Evolutionary conservation across 257 asterid species (phyloP).

Genomic region (Solanum okadae): DNA sequence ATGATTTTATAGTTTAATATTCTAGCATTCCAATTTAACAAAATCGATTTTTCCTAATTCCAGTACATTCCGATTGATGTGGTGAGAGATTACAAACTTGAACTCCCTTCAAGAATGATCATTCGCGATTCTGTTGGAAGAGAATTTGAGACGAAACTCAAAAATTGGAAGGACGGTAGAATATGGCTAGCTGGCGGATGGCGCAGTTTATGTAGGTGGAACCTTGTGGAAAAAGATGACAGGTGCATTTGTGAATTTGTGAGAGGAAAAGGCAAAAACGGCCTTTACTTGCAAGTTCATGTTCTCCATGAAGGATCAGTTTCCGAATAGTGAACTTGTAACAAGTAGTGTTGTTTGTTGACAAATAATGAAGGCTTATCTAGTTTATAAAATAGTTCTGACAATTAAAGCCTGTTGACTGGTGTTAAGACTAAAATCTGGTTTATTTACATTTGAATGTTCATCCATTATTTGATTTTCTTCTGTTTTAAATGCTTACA

Average conservation of each 20-base stretch:
- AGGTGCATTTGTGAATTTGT: constrained; percentile 4
- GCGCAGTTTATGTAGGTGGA: neutral
- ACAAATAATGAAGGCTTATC: neutral
- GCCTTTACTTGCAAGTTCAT: neutral
- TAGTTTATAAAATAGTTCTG: neutral
- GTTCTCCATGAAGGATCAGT: neutral
- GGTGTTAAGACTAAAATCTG: neutral
- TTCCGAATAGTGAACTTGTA: neutral
- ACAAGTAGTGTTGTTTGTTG: neutral
- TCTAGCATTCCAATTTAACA: neutral
- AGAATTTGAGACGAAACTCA: neutral
- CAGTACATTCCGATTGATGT: constrained; percentile 5
- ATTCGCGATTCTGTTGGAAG: neutral
- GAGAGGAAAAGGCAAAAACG: neutral
- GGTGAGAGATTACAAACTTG: neutral
- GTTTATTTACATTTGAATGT: neutral
- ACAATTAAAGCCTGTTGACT: neutral
- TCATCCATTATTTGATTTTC: neutral
- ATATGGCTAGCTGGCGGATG: constrained; percentile 1
- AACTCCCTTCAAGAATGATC: neutral
- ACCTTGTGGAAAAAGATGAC: neutral
- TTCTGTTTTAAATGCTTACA: neutral
- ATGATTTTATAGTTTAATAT: neutral
- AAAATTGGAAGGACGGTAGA: constrained; percentile 4
- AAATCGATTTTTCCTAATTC: neutral